These are phyloP conservation scores for Goffeauzyma gilvescens DNA, from an alignment of 768 basidiomycete species.

Conservation along the genomic window DNA sequence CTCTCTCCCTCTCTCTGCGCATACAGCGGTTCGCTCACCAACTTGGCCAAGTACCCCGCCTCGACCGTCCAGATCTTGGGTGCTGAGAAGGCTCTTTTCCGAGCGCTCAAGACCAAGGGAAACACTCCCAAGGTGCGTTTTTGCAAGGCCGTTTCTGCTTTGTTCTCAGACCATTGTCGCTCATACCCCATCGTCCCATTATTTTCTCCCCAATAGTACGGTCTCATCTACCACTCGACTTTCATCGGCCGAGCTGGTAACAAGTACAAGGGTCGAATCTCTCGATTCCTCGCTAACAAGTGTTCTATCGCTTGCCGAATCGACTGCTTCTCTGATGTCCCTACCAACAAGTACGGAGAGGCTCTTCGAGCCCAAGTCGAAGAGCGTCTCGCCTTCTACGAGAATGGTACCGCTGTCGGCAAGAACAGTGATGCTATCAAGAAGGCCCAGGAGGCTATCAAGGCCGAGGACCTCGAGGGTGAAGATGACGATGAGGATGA, in stretches of 20 bases:
- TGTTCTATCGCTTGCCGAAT: constrained; percentile 92
- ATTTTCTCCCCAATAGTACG: constrained; percentile 74
- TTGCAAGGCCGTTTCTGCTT: no score
- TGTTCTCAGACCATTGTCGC: no score
- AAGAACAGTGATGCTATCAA: constrained; percentile 81
- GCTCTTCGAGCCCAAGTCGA: constrained; percentile 85
- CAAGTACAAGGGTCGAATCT: constrained; percentile 92
- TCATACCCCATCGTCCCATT: neutral
- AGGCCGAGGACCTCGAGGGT: constrained; percentile 20
- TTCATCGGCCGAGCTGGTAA: constrained; percentile 90
- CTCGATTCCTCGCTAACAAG: constrained; percentile 97
- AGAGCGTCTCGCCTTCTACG: constrained; percentile 84
- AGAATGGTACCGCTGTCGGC: constrained; percentile 65
- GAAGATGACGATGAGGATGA: constrained; percentile 41
- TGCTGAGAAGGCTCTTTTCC: constrained; percentile 92
- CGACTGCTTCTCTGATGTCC: constrained; percentile 58
- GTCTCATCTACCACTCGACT: constrained; percentile 81
- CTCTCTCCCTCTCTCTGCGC: no score
- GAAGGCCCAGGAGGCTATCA: constrained; percentile 60
- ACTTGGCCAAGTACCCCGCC: constrained; percentile 93
- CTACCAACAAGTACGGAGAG: constrained; percentile 84
- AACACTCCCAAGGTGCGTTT: constrained; percentile 76
- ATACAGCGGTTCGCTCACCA: constrained; percentile 64
- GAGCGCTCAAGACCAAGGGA: constrained; percentile 93
- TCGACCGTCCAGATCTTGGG: constrained; percentile 95